These are phyloP conservation scores for Candida namnaoensis DNA, from an alignment of 805 yeast species.

Conservation along the genomic window DNA sequence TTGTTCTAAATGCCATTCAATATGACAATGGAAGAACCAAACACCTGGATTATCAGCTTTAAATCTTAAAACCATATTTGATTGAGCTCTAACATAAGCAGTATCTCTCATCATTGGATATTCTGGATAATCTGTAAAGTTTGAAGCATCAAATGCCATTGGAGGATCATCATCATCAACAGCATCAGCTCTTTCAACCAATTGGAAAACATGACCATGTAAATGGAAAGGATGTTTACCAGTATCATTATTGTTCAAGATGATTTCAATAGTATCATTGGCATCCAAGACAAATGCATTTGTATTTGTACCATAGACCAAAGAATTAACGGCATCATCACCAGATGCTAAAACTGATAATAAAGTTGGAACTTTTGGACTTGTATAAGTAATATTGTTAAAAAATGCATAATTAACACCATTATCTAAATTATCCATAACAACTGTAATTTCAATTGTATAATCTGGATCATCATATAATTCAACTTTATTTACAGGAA, in stretches of 20 bases:
- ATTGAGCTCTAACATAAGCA: slow-evolving; percentile 70
- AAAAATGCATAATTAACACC: slow-evolving; percentile 96
- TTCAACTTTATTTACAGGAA: slow-evolving; percentile 51
- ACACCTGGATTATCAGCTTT: slow-evolving; percentile 95
- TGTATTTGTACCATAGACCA: slow-evolving; percentile 71
- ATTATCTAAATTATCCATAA: slow-evolving; percentile 75
- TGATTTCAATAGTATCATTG: slow-evolving; percentile 61
- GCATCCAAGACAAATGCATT: slow-evolving; percentile 58
- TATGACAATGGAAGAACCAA: slow-evolving; percentile 98
- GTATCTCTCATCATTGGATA: slow-evolving; percentile 84
- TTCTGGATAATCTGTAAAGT: slow-evolving; percentile 48
- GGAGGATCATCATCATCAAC: slow-evolving; percentile 45
- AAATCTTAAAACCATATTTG: slow-evolving; percentile 80
- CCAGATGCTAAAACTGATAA: slow-evolving; percentile 73
- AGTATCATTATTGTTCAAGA: slow-evolving; percentile 77
- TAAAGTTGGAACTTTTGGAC: slow-evolving; percentile 83
- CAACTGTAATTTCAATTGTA: slow-evolving; percentile 60
- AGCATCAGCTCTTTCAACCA: slow-evolving; percentile 54
- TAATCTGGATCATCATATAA: slow-evolving; percentile 61
- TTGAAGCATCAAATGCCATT: slow-evolving; percentile 44
- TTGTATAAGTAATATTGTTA: slow-evolving; percentile 72
- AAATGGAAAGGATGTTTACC: slow-evolving; percentile 97
- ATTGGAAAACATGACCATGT: slow-evolving; percentile 85
- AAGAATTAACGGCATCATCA: slow-evolving; percentile 40
- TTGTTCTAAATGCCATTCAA: slow-evolving; percentile 96